Evolutionary conservation across 1,284 basidiomycete genomes (phyloP).

Genomic region (Coriolopsis trogii): DNA sequence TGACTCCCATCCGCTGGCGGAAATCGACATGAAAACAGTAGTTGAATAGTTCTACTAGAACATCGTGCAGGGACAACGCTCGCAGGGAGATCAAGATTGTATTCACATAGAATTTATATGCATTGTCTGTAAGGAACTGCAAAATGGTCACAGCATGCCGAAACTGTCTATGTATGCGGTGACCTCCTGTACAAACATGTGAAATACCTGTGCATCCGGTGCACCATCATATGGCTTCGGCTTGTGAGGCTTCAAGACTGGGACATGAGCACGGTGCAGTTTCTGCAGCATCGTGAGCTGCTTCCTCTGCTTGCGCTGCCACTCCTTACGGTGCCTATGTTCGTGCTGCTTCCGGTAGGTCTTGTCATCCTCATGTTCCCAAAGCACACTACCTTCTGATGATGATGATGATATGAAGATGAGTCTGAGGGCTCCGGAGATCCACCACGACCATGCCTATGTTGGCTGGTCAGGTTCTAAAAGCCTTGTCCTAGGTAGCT

Average conservation of each 20-base stretch:
- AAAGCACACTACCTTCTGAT: not conserved
- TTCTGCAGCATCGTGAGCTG: not conserved
- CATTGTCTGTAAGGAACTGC: conserved; percentile 33
- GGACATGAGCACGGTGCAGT: not conserved
- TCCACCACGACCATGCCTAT: no score
- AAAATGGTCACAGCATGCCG: not conserved
- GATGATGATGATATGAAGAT: not conserved
- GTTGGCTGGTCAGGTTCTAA: not conserved
- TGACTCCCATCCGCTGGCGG: conserved; percentile 15
- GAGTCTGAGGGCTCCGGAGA: no score
- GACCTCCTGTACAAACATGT: not conserved
- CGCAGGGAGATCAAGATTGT: conserved; percentile 30
- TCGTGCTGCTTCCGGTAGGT: no score
- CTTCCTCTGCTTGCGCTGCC: not conserved
- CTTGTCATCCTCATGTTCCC: not conserved
- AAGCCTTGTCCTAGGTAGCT: conserved; percentile 17
- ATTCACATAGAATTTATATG: conserved; percentile 40
- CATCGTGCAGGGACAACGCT: conserved; percentile 21
- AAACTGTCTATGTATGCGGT: not conserved
- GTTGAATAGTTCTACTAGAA: conserved; percentile 41
- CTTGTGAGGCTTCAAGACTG: not conserved
- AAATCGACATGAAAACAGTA: conserved; percentile 45
- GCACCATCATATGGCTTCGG: not conserved
- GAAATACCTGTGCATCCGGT: not conserved
- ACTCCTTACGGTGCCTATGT: no score